A percentile compares a stretch with the other conserved stretches of the same genome.
phyloP scores from a whole-genome alignment of 371 early-diverging fungal genomes.

The Mucor plumbeus region DNA sequence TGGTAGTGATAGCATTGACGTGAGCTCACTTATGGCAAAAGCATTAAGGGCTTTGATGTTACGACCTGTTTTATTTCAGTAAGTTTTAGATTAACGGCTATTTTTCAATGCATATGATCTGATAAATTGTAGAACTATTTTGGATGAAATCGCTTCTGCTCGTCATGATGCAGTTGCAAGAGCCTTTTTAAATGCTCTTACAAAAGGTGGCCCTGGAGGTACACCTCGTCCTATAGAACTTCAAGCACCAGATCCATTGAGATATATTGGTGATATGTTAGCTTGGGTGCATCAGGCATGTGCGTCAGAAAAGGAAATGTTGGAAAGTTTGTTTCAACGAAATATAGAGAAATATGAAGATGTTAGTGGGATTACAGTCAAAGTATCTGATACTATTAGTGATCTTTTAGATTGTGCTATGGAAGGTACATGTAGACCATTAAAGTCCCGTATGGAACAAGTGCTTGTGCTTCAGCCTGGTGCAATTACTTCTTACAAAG shows the following conservation, averaged over 20 bases:
- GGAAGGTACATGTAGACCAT: slow-evolving; percentile 77
- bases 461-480: slow-evolving; percentile 74
- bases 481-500: slow-evolving; percentile 71
- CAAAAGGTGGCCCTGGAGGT: slow-evolving; percentile 86
- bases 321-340: slow-evolving; percentile 72
- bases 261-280: slow-evolving; percentile 94
- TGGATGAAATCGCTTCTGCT: slow-evolving; percentile 76
- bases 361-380: slow-evolving; percentile 17
- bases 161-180: slow-evolving; percentile 74
- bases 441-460: slow-evolving; percentile 83
- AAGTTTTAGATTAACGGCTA: slow-evolving; percentile 17
- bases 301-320: slow-evolving; percentile 86
- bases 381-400: slow-evolving; percentile 37
- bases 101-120: neutral
- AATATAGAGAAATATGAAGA: slow-evolving; percentile 19
- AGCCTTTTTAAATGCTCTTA: slow-evolving; percentile 81
- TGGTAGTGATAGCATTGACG: slow-evolving; percentile 75
- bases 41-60: slow-evolving; percentile 75
- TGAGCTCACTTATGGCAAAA: slow-evolving; percentile 66
- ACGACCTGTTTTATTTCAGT: slow-evolving; percentile 81
- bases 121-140: slow-evolving; percentile 49
- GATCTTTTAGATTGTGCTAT: slow-evolving; percentile 71
- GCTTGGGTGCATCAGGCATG: slow-evolving; percentile 95
- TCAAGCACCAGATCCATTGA: slow-evolving; percentile 88
- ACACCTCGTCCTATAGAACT: slow-evolving; percentile 90